Evolutionary conservation across 2,329 filamentous ascomycete species (phyloP), one percentile per base, ranked within the genome.

Genomic region (Fusarium nelsonii): DNA sequence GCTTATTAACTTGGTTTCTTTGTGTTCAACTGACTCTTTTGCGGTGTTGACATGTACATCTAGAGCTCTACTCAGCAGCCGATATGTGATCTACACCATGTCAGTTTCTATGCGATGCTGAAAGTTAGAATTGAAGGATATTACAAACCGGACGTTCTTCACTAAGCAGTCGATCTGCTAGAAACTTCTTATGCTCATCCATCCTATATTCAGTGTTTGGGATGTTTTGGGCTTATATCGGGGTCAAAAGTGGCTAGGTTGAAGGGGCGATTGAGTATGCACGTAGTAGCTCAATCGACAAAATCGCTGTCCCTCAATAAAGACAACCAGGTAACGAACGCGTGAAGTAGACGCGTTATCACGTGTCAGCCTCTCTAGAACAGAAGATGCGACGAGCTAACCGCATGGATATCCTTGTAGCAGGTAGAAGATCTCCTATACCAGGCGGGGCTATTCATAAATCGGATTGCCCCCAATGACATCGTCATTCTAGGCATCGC

Each of bases 41-140:
- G 96, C 96, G 43, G 87, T 84, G 76, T 97, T 96, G 78, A 92
- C 91, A 78, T 97, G 92, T 44, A 97, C 86, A 74, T 93, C 91
- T 55, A 97, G 81, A 39, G 90, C 91, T 74, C 95, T 88, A 79
- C 94, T 96, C 65, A 99, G 82, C 49, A 91, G 84, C 51, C 94
- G 91, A 83, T 97, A 98, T 51, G 92, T 97, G 74, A 97, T 86
- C 94, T 97, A 74, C 60, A 62, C 60, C 32, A 14, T 28, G 52
- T 75, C 60, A 75, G 60, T 34, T 8, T 30, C 10, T 30, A 30
- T 3, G 23, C 6, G 30, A 15, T 12, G 30, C 16, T 15, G 9
- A 50, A 11, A n/a, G 37, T 65, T 20, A 43, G 16, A 14, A 8
- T 33, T 12, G 56, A 44, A 37, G 48, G 3, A 28, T 23, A 14